Conservation (phyloP, 306 rosid species). For the Cicer judaicum region DNA sequence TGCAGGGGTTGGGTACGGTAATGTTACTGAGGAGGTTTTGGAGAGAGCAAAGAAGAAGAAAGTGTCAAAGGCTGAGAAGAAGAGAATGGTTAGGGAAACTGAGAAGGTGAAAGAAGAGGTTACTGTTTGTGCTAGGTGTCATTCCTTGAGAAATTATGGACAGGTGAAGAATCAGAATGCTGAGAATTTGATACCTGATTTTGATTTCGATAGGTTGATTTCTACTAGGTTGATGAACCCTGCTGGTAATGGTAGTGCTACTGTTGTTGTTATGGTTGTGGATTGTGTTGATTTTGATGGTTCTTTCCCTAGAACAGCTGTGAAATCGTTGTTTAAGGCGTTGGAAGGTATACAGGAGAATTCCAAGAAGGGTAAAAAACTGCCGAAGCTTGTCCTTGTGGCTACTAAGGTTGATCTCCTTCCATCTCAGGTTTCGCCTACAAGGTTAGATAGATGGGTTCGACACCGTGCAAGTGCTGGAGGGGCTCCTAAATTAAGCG, state of each 20-base stretch:
- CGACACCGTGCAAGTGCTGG: slow-evolving; percentile 75
- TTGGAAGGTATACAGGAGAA: slow-evolving; percentile 60
- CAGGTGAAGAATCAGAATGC: slow-evolving; percentile 80
- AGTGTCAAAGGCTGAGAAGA: slow-evolving; percentile 80
- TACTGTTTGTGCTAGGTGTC: slow-evolving; percentile 90
- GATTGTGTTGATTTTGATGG: slow-evolving; percentile 98
- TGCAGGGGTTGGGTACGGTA: slow-evolving; percentile 89
- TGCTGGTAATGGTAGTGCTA: slow-evolving; percentile 65
- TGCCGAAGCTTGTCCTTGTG: slow-evolving; percentile 91
- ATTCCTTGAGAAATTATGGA: slow-evolving; percentile 90
- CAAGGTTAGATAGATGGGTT: slow-evolving; percentile 94
- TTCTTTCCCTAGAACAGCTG: slow-evolving; percentile 81
- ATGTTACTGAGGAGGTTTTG: slow-evolving; percentile 64
- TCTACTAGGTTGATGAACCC: slow-evolving; percentile 76
- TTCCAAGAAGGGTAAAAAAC: slow-evolving; percentile 57
- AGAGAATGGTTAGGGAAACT: slow-evolving; percentile 75
- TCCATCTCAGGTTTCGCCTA: slow-evolving; percentile 81
- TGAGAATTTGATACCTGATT: slow-evolving; percentile 93
- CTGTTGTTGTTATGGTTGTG: slow-evolving; percentile 85
- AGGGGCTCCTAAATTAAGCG: slow-evolving; percentile 82
- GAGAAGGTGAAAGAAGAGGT: slow-evolving; percentile 82
- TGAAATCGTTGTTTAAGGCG: slow-evolving; percentile 73
- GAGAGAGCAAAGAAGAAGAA: slow-evolving; percentile 73
- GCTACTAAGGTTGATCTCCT: slow-evolving; percentile 93
- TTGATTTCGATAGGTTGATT: slow-evolving; percentile 85